Evolutionary conservation across 2,329 filamentous ascomycete genomes (phyloP).

Genomic region (Trichoderma guizhouense): DNA sequence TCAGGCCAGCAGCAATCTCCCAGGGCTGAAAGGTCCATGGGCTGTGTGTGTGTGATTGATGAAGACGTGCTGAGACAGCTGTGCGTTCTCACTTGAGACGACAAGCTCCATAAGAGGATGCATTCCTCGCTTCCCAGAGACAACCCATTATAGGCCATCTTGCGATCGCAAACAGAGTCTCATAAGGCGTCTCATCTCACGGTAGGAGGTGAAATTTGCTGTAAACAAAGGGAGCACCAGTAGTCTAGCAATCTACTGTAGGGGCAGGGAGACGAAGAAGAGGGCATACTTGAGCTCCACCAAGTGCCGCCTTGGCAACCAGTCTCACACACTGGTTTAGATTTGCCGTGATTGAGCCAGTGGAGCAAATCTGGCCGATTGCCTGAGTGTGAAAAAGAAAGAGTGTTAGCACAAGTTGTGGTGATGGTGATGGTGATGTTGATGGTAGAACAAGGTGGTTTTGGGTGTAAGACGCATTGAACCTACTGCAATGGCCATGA

Average conservation of each 20-base stretch:
- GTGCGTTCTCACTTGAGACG: neutral
- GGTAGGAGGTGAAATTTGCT: neutral
- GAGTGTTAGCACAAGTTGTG: neutral
- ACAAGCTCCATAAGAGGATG: neutral
- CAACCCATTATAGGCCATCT: neutral
- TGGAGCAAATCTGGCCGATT: conserved; percentile 86
- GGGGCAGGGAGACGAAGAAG: neutral
- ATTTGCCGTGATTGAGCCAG: conserved; percentile 72
- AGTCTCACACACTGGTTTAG: conserved; percentile 72
- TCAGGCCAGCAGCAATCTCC: neutral
- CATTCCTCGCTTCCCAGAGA: neutral
- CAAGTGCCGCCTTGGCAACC: conserved; percentile 67
- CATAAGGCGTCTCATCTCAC: conserved; percentile 11
- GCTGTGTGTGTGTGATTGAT: neutral
- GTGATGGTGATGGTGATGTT: neutral
- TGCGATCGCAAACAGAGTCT: conserved; percentile 9
- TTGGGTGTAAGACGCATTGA: neutral
- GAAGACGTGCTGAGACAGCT: neutral
- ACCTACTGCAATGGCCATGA: neutral
- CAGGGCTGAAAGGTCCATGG: neutral
- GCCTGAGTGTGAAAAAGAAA: conserved; percentile 46
- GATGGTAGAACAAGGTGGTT: neutral
- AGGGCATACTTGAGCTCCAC: conserved; percentile 68
- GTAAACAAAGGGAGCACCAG: neutral
- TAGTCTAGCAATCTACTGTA: neutral